Evolutionary conservation across 257 asterid species (phyloP).

Genomic region (Hygrophila difformis): DNA sequence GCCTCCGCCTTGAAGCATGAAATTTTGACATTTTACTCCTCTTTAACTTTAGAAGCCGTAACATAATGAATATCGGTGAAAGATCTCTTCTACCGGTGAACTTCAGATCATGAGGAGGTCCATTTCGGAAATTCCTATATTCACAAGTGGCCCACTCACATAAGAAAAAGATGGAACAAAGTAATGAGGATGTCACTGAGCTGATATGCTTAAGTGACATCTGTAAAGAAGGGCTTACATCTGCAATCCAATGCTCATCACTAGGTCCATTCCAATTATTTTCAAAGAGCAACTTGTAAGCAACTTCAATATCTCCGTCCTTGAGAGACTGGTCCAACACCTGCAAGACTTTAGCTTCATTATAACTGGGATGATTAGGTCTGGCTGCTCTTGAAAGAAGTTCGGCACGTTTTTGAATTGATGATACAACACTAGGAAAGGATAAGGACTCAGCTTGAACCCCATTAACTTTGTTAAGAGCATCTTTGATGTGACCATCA

Average conservation of each 20-base stretch:
- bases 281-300: constrained; percentile 63
- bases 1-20: constrained; percentile 29
- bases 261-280: constrained; percentile 60
- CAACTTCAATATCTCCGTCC: constrained; percentile 66
- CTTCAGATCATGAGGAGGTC: constrained; percentile 60
- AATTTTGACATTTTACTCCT: constrained; percentile 38
- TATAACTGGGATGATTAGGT: constrained; percentile 62
- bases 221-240: constrained; percentile 66
- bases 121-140: constrained; percentile 71
- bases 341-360: constrained; percentile 65
- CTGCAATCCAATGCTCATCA: constrained; percentile 78
- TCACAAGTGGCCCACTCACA: constrained; percentile 99
- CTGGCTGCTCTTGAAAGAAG: constrained; percentile 70
- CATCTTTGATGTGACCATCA: constrained; percentile 40
- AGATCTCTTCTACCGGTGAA: constrained; percentile 82
- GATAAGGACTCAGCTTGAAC: constrained; percentile 55
- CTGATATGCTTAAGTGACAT: constrained; percentile 71
- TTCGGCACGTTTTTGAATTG: constrained; percentile 71
- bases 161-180: constrained; percentile 76
- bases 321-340: constrained; percentile 70
- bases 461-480: constrained; percentile 41
- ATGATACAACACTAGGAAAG: constrained; percentile 55
- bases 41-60: constrained; percentile 76
- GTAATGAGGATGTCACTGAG: constrained; percentile 39
- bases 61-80: constrained; percentile 72